Evolutionary conservation across 2,329 filamentous ascomycete genomes (phyloP), one percentile per base, ranked within the genome.

Genomic region (Ampelomyces quisqualis): DNA sequence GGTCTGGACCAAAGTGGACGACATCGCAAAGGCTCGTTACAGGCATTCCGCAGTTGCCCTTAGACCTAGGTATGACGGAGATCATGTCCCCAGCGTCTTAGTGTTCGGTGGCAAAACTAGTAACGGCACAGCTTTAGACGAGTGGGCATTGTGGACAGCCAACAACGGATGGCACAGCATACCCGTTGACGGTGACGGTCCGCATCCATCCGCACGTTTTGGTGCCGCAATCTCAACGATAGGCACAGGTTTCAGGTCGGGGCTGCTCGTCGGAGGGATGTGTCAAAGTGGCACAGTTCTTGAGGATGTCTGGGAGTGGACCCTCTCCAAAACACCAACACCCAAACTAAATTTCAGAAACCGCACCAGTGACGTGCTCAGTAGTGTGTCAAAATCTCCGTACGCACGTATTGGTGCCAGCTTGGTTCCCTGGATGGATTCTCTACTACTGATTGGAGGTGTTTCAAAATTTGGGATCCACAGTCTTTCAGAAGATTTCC

Each of bases 261-360:
- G 90, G 1, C 64, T 91, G 2, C 54, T 93, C 2, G 73, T 81
- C 13, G 90, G 90, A 13, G 90, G 90, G 0, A 84, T 94, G 58
- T 73, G 76, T 15, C 69, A 70, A 26, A 76, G 84, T 60, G 87
- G 85, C 3, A 72, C 76, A 7, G 72, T 94, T 10, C 69, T 81
- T 14, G 70, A 77, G 28, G 79, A 84, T 42, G 72, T 83, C 10
- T 84, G 85, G 73, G 69, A 72, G 34, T 94, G 88, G 87, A 71
- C 68, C 30, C 58, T 69, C 28, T 49, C 66, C n/a, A 57, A 65
- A 29, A 56, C 67, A 50, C 51, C 54, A 48, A 44, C 45, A 49
- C 43, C 52, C 29, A 53, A 48, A 44, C 43, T 67, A 31, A 50
- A 36, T 33, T 64, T 65, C 42, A 52, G 35, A 24, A 53, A 66